phyloP scores from a whole-genome alignment of 495 filamentous ascomycete genomes.

The Annulohypoxylon bovei region DNA sequence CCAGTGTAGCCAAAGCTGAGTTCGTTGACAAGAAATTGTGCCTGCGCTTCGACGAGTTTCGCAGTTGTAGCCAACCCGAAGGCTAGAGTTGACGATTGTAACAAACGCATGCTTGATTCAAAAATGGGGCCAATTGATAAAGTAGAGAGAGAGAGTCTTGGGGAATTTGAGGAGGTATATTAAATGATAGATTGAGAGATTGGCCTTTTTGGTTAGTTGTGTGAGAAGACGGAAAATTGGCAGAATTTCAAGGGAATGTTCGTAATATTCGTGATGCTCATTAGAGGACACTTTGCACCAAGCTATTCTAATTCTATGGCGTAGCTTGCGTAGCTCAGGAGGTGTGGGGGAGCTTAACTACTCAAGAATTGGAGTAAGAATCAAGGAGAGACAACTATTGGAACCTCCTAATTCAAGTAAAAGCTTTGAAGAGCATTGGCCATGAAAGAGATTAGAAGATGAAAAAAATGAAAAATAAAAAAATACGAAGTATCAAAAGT shows the following conservation, averaged over 20 bases:
- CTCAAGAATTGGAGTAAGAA: constrained; percentile 4
- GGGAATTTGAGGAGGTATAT: background rate
- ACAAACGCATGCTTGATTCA: constrained; percentile 52
- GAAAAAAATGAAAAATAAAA: background rate
- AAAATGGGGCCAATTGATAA: constrained; percentile 12
- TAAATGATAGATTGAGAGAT: constrained; percentile 16
- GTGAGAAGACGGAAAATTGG: constrained; percentile 8
- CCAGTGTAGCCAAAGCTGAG: constrained; percentile 81
- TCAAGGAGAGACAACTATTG: background rate
- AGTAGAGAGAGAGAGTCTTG: background rate
- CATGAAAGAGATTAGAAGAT: constrained; percentile 1
- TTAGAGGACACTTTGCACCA: constrained; percentile 49
- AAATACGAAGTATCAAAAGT: background rate
- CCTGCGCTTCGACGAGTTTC: constrained; percentile 65
- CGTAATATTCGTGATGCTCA: constrained; percentile 17
- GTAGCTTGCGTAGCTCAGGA: constrained; percentile 27
- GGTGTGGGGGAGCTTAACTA: constrained; percentile 41
- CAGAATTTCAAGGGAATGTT: constrained; percentile 15
- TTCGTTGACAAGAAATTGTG: constrained; percentile 65
- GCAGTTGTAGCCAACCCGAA: constrained; percentile 59
- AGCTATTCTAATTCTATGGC: constrained; percentile 31
- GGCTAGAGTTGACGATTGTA: constrained; percentile 49
- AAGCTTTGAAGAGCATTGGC: constrained; percentile 11
- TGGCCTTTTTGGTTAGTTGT: constrained; percentile 14
- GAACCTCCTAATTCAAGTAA: background rate